These are phyloP conservation scores for Monosporascus sp. DNA, from an alignment of 2,329 filamentous ascomycete genomes.

Conservation along the genomic window DNA sequence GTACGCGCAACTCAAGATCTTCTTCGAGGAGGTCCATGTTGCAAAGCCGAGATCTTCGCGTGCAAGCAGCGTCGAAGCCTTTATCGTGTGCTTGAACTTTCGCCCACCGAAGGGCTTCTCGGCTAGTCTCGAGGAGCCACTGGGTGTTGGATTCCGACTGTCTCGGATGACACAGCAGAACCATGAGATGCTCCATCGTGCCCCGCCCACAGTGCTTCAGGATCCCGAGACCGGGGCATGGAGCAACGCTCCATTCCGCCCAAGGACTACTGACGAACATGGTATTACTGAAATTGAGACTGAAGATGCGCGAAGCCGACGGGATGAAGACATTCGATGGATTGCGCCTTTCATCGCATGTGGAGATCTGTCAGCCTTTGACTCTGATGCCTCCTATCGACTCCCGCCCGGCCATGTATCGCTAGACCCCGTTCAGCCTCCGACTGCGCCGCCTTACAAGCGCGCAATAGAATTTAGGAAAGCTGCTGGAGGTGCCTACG, in stretches of 20 bases:
- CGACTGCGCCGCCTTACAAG: constrained; percentile 93
- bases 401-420: constrained; percentile 82
- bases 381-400: constrained; percentile 91
- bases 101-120: constrained; percentile 71
- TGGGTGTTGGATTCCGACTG: constrained; percentile 59
- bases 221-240: constrained; percentile 40
- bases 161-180: constrained; percentile 44
- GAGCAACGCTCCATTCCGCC: constrained; percentile 24
- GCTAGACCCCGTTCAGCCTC: constrained; percentile 88
- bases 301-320: constrained; percentile 38
- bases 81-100: constrained; percentile 92
- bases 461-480: constrained; percentile 81
- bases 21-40: constrained; percentile 82
- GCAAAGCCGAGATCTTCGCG: constrained; percentile 91
- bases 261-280: constrained; percentile 19
- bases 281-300: constrained; percentile 44
- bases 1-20: constrained; percentile 87
- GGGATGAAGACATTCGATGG: constrained; percentile 58
- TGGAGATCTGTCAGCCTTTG: constrained; percentile 89
- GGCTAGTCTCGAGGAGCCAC: constrained; percentile 68
- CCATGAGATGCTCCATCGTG: constrained; percentile 34
- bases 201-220: constrained; percentile 41
- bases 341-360: constrained; percentile 97
- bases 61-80: constrained; percentile 95
- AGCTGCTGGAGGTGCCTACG: constrained; percentile 69